Conservation (phyloP, 805 yeast species). For the Priceomyces medius region DNA sequence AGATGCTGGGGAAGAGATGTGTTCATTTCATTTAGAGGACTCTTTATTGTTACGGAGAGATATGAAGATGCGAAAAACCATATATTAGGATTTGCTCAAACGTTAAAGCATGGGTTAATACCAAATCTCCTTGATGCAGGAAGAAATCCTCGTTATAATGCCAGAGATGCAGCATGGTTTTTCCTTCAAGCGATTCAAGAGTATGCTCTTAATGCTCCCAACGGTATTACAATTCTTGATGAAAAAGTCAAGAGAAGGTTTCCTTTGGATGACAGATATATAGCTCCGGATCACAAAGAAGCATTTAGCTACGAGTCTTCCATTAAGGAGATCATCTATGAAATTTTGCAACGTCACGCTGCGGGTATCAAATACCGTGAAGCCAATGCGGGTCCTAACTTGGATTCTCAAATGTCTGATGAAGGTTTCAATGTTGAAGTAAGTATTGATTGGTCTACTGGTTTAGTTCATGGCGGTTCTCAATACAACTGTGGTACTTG, state of each 20-base stretch:
- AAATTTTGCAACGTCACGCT: slow-evolving; percentile 85
- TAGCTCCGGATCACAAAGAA: slow-evolving; percentile 62
- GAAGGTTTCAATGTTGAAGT: slow-evolving; percentile 88
- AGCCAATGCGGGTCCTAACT: slow-evolving; percentile 87
- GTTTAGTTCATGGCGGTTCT: slow-evolving; percentile 86
- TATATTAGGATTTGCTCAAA: slow-evolving; percentile 82
- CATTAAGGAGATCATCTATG: slow-evolving; percentile 76
- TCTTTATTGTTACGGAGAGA: slow-evolving; percentile 74
- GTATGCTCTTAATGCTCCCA: slow-evolving; percentile 64
- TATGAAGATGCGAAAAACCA: slow-evolving; percentile 77
- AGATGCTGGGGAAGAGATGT: slow-evolving; percentile 99
- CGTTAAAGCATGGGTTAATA: slow-evolving; percentile 91
- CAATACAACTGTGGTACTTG: slow-evolving; percentile 96
- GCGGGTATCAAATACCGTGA: slow-evolving; percentile 83
- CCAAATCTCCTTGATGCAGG: slow-evolving; percentile 94
- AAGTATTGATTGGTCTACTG: slow-evolving; percentile 83
- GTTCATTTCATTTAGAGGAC: slow-evolving; percentile 81
- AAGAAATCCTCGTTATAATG: slow-evolving; percentile 89
- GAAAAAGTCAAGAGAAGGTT: slow-evolving; percentile 78
- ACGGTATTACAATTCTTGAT: slow-evolving; percentile 64
- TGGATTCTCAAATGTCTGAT: slow-evolving; percentile 89
- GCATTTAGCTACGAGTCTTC: slow-evolving; percentile 75
- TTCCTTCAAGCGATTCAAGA: slow-evolving; percentile 87
- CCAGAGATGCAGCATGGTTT: slow-evolving; percentile 97
- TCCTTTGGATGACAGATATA: slow-evolving; percentile 82